A percentile compares a stretch with the other conserved stretches of the same genome.
Conservation (phyloP, 2,329 filamentous ascomycete genomes). For the Neocucurbitaria cava region DNA sequence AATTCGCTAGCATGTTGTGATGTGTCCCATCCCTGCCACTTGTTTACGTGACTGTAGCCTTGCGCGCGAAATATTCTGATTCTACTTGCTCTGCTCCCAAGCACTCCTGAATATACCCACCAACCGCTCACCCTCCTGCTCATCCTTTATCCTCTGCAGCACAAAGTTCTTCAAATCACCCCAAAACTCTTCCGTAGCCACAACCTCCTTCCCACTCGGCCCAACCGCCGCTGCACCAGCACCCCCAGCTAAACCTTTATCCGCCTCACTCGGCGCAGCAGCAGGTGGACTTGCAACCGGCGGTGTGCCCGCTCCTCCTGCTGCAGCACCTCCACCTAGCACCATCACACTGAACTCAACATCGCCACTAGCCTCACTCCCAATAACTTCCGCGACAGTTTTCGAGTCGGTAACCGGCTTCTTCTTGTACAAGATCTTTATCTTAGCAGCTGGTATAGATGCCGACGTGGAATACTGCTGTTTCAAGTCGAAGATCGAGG, state of each 20-base stretch:
- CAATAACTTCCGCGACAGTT: slow-evolving; percentile 74
- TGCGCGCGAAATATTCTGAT: not conserved
- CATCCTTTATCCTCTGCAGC: slow-evolving; percentile 78
- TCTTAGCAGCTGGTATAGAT: slow-evolving; percentile 68
- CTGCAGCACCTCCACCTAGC: slow-evolving; percentile 66
- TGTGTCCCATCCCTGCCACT: not conserved
- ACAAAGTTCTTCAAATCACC: slow-evolving; percentile 81
- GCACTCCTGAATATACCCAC: slow-evolving; percentile 72
- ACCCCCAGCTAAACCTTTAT: slow-evolving; percentile 45
- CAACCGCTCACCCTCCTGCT: slow-evolving; percentile 68
- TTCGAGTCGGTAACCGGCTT: slow-evolving; percentile 83
- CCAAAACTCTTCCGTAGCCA: slow-evolving; percentile 84
- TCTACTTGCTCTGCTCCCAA: slow-evolving; percentile 61
- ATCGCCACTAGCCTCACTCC: slow-evolving; percentile 59
- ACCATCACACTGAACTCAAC: slow-evolving; percentile 90
- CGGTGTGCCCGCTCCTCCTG: slow-evolving; percentile 48
- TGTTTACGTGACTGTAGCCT: not conserved
- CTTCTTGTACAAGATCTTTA: slow-evolving; percentile 86
- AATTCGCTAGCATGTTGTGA: slow-evolving; percentile 10
- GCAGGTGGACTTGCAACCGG: slow-evolving; percentile 54
- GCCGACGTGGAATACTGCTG: slow-evolving; percentile 69
- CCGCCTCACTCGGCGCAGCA: slow-evolving; percentile 61
- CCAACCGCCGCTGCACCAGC: slow-evolving; percentile 57
- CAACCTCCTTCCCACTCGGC: slow-evolving; percentile 64
- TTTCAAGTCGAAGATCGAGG: slow-evolving; percentile 82